Evolutionary conservation across 345 rosid species (phyloP).

Genomic region (Populus ilicifolia): DNA sequence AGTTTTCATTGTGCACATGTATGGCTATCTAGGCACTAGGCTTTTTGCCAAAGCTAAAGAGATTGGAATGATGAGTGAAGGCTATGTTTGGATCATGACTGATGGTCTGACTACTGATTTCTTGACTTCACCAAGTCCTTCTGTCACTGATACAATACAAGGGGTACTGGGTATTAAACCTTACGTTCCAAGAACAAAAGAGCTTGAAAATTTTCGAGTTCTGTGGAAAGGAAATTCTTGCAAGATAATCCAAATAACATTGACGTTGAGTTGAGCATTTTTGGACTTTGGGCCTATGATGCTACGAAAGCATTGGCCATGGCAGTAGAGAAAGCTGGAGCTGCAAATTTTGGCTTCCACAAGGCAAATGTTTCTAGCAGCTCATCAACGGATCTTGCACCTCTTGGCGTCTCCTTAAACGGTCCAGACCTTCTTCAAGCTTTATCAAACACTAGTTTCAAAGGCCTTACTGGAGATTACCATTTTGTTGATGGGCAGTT

Average conservation of each 20-base stretch:
- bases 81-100: conserved; percentile 53
- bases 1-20: conserved; percentile 52
- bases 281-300: conserved; percentile 44
- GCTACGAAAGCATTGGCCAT: conserved; percentile 36
- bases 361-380: conserved; percentile 3
- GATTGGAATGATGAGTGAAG: conserved; percentile 54
- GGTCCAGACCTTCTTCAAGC: conserved; percentile 24
- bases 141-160: conserved; percentile 29
- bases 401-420: conserved; percentile 16
- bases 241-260: conserved; percentile 12
- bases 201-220: conserved; percentile 12
- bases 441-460: conserved; percentile 21
- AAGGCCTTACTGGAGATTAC: conserved; percentile 37
- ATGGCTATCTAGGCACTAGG: conserved; percentile 23
- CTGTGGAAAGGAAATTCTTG: conserved; percentile 29
- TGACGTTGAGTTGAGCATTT: conserved; percentile 12
- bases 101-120: conserved; percentile 16
- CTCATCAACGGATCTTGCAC: conserved; percentile 5
- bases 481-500: conserved; percentile 31
- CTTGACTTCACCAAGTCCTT: background rate
- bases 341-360: background rate
- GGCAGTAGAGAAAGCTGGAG: conserved; percentile 30
- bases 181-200: conserved; percentile 17
- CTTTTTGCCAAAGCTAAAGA: conserved; percentile 39
- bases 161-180: conserved; percentile 39